phyloP scores from a whole-genome alignment of 768 basidiomycete genomes.

The Termitomyces sp. region DNA sequence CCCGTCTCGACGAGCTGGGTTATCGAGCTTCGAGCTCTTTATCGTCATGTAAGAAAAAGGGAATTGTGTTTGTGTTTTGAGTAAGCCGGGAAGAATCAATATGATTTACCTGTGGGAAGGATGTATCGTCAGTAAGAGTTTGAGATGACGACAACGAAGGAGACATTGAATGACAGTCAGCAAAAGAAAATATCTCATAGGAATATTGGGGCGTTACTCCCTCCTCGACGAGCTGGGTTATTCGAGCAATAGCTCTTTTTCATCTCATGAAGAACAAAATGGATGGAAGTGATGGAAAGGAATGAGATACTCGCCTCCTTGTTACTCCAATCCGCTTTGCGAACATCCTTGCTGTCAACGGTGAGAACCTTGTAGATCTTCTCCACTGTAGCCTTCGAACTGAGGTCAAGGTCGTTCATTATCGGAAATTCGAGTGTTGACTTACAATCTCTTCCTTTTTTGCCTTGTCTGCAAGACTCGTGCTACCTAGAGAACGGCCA shows the following conservation, averaged over 20 bases:
- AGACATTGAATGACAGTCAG: slow-evolving; percentile 29
- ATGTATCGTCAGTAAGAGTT: slow-evolving; percentile 18
- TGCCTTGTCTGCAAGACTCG: slow-evolving; percentile 86
- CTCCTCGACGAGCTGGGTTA: slow-evolving; percentile 96
- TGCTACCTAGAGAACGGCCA: slow-evolving; percentile 67
- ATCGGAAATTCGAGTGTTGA: neutral
- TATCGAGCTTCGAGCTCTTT: slow-evolving; percentile 77
- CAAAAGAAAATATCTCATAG: slow-evolving; percentile 56
- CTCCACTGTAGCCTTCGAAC: slow-evolving; percentile 72
- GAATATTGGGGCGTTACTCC: slow-evolving; percentile 84
- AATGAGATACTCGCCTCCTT: slow-evolving; percentile 74
- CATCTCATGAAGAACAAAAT: slow-evolving; percentile 34
- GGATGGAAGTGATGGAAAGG: neutral
- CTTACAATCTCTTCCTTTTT: slow-evolving; percentile 93
- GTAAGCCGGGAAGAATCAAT: neutral
- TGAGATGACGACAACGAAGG: neutral
- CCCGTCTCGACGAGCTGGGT: slow-evolving; percentile 89
- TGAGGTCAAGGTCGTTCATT: neutral
- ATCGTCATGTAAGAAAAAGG: slow-evolving; percentile 43
- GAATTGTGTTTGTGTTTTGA: neutral
- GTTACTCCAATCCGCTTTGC: slow-evolving; percentile 92
- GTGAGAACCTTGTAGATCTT: slow-evolving; percentile 78
- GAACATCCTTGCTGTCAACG: slow-evolving; percentile 82
- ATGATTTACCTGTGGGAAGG: neutral
- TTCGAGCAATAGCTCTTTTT: slow-evolving; percentile 81